A percentile compares a stretch with the other conserved stretches of the same genome.
Evolutionary conservation across 805 yeast genomes (phyloP).

Genomic region (Hanseniaspora taiwanica): DNA sequence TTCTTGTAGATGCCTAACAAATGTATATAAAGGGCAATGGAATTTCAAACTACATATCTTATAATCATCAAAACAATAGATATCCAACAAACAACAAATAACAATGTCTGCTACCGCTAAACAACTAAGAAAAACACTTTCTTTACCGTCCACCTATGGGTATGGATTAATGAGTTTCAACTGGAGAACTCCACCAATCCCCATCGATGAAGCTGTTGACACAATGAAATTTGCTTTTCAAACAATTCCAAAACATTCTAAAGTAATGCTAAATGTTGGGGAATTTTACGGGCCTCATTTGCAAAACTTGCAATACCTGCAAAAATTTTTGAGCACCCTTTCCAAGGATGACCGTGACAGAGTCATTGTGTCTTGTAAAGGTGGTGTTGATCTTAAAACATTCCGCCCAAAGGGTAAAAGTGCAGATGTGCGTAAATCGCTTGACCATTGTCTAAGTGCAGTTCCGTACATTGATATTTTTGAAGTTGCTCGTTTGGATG

Average conservation of each 20-base stretch:
- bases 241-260: constrained; percentile 30
- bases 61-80: too few species aligned
- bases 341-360: constrained; percentile 44
- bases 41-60: too few species aligned
- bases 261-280: constrained; percentile 53
- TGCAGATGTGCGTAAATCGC: constrained; percentile 33
- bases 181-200: constrained; percentile 46
- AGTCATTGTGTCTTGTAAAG: constrained; percentile 55
- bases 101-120: neutral
- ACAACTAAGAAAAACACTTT: neutral
- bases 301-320: constrained; percentile 42
- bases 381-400: constrained; percentile 32
- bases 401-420: constrained; percentile 36
- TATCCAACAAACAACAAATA: too few species aligned
- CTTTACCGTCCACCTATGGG: constrained; percentile 28
- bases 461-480: constrained; percentile 44
- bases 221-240: constrained; percentile 34
- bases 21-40: too few species aligned
- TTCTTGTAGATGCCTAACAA: too few species aligned
- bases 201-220: constrained; percentile 33
- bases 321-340: constrained; percentile 38
- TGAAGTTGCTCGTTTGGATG: constrained; percentile 63
- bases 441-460: constrained; percentile 29
- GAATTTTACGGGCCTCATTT: constrained; percentile 58
- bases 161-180: constrained; percentile 78